Evolutionary conservation across 306 rosid genomes (phyloP).

Genomic region (Vigna angularis): DNA sequence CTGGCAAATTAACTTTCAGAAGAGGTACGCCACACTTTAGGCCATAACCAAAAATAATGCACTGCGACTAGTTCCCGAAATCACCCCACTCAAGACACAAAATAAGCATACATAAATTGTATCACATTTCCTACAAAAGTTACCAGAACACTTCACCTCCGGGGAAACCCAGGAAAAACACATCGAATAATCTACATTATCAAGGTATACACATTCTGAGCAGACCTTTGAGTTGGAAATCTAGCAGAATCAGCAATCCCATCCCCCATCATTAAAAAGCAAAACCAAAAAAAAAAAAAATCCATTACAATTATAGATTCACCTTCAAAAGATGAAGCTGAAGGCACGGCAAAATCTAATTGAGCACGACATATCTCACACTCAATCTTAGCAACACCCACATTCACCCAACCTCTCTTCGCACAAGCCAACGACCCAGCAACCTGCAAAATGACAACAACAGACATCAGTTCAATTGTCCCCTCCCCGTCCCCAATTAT

Average conservation of each 20-base stretch:
- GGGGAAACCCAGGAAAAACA: not conserved
- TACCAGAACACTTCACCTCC: not conserved
- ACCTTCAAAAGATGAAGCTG: slow-evolving; percentile 55
- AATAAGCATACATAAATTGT: not conserved
- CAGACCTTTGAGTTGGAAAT: slow-evolving; percentile 10
- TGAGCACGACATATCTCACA: slow-evolving; percentile 78
- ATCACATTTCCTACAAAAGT: slow-evolving; percentile 1
- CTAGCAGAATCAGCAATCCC: slow-evolving; percentile 29
- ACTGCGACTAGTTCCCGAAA: slow-evolving; percentile 7
- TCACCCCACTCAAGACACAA: slow-evolving; percentile 7
- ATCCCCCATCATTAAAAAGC: slow-evolving; percentile 38
- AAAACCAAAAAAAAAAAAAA: not conserved
- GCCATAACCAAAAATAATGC: not conserved
- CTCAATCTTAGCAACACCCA: slow-evolving; percentile 73
- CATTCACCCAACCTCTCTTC: slow-evolving; percentile 90
- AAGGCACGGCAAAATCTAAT: slow-evolving; percentile 56
- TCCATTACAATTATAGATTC: slow-evolving; percentile 35
- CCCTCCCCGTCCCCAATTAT: not conserved
- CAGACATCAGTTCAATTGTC: not conserved
- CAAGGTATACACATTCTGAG: not conserved
- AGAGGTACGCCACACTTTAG: slow-evolving; percentile 4
- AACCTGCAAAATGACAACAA: slow-evolving; percentile 45
- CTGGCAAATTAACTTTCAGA: not conserved
- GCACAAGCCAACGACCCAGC: slow-evolving; percentile 83
- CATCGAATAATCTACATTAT: slow-evolving; percentile 8